Conservation (phyloP, 176 grass and related monocot species). For the Aegilops longissima region DNA sequence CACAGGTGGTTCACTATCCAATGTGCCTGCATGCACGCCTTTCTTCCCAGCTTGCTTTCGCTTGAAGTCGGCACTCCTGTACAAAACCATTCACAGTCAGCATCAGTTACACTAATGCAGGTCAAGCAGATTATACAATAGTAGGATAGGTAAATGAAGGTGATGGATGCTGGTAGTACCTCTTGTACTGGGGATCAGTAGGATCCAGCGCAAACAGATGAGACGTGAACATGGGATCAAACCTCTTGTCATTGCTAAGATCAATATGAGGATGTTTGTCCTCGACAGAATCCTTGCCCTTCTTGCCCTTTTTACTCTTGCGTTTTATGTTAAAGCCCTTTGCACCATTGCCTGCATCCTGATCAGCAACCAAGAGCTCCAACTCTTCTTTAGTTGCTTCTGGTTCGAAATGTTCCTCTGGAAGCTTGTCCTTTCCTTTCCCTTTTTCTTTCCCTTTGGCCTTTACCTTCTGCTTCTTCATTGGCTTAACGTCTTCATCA, state of each 20-base stretch:
- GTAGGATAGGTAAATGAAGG: not conserved
- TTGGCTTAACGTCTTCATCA: slow-evolving; percentile 48
- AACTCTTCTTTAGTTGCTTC: slow-evolving; percentile 82
- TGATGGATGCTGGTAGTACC: slow-evolving; percentile 35
- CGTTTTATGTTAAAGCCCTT: slow-evolving; percentile 79
- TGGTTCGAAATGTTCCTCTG: slow-evolving; percentile 43
- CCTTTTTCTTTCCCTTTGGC: slow-evolving; percentile 42
- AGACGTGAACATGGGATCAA: slow-evolving; percentile 58
- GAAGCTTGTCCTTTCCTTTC: slow-evolving; percentile 39
- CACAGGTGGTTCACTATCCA: not conserved
- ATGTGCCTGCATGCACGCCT: not conserved
- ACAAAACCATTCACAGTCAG: not conserved
- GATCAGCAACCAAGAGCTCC: slow-evolving; percentile 73
- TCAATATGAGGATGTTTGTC: slow-evolving; percentile 67
- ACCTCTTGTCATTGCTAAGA: slow-evolving; percentile 69
- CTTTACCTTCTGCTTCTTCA: slow-evolving; percentile 48
- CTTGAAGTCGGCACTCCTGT: slow-evolving; percentile 54
- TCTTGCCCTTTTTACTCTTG: slow-evolving; percentile 71
- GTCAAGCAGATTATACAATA: not conserved
- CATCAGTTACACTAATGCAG: not conserved
- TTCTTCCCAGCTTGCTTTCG: slow-evolving; percentile 36
- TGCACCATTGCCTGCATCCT: slow-evolving; percentile 47
- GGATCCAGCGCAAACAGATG: slow-evolving; percentile 76
- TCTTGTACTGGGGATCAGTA: slow-evolving; percentile 88
- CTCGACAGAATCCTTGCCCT: slow-evolving; percentile 52